Evolutionary conservation across 2,329 filamentous ascomycete genomes (phyloP), one percentile per base, ranked within the genome.

Genomic region (Alternaria longipes): DNA sequence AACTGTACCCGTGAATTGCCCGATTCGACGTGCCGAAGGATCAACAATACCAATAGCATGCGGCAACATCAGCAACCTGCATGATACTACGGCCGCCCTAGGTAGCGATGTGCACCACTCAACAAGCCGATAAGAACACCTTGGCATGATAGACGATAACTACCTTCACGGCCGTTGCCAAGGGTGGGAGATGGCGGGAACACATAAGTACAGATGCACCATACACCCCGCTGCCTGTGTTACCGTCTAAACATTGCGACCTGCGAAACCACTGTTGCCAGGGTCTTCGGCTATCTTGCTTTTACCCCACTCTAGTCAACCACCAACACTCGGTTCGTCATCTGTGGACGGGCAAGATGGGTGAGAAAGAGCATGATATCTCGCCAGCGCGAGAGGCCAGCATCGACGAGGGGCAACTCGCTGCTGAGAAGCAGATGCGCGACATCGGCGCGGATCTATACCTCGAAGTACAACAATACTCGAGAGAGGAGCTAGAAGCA

Each of bases 401-500:
- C 49, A 45, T 76, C 6, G 65, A 75, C 42, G 70, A 76, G 62
- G 74, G 67, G 1, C 65, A 75, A 46, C 36, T 73, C 5, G 70
- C 64, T 14, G 70, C 69, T 16, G 69, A 75, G 51, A 77, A 77
- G 67, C 71, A 77, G 56, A 78, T 78, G 73, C 74, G 69, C 42
- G 81, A 84, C 65, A 83, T 83, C 34, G 81, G 77, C 26, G 81
- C 80, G 5, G 76, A 82, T 22, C 69, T 83, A n/a, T 84, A 80
- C 56, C 74, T 80, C 8, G 81, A 83, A 68, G 79, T 79, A 4
- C 76, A 77, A 34, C 79, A 82, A 38, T 78, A 82, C 36, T 78
- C 80, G 0, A 64, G 75, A 18, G 80, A 82, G 68, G 81, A 83
- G 65, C 67, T 84, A 11, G 80, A 82, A 53, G 72, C 68, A 1